Base-by-base conservation (phyloP, 805 yeast species). In the Pichia exigua region DNA sequence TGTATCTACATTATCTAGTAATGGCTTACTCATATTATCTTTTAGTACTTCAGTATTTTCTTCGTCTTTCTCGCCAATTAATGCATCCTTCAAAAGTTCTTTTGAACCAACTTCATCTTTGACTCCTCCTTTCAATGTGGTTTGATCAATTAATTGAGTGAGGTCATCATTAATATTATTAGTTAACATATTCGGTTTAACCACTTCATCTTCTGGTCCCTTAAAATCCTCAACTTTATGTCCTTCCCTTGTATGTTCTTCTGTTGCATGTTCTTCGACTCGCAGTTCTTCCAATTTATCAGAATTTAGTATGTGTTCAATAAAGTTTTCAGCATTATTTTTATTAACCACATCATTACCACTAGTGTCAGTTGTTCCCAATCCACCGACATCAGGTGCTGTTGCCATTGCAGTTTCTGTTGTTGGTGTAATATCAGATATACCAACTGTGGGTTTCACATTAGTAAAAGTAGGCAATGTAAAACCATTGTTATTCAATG, bases 21-120 rank as follows among this genome's bases (percentile, higher is more conserved):
- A 5, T 30, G 17, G 35, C 45, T 49, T 41, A 11, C 45, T 40
- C 22, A 47, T 50, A 38, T 20, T 42, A 24, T 51, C 47, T 13
- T 49, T 20, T 22, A 48, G 49, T 17, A 51, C 21, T 30, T 30
- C 20, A 38, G 20, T 27, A 56, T 58, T 55, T 2, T 65, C 61
- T 47, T 65, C 61, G 46, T 57, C 54, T n/a, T 59, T 54, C 24
- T 49, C 61, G 18, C 21, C 39, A 7, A 18, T 6, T 38, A 18
- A 18, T 18, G 41, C 4, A 8, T 38, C 41, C 21, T 38, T 18
- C 41, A n/a, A 38, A 13, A 12, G 5, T 13, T 30, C 35, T 30
- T 30, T 30, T 3, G n/a, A 13, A 13, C 3, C 35, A 30, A 5
- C n/a, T 15, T 10, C 3, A 13, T 13, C 35, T 12, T 30, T 13